Evolutionary conservation across 2,329 filamentous ascomycete genomes (phyloP), one percentile per base, ranked within the genome.

Genomic region (Cercospora brassicicola): DNA sequence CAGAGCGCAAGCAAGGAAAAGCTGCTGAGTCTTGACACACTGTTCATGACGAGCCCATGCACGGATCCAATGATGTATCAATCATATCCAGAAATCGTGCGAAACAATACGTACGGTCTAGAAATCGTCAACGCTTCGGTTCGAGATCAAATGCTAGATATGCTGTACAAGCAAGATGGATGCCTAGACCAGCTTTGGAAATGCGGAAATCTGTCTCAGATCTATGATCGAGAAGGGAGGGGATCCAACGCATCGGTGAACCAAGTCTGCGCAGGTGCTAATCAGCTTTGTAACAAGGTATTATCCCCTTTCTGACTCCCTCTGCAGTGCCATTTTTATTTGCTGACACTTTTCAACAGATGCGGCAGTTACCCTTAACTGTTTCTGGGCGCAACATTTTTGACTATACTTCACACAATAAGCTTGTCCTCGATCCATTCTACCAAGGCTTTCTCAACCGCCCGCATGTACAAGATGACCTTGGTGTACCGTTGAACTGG

Each of bases 401-500:
- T 74, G 86, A 89, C 67, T 81, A 88, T 23, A 57, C 57, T 7
- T 31, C 33, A 1, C 8, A 30, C 31, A 55, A 65, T 42, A 51
- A 26, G 13, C 84, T 75, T 84, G 82, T 72, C 72, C 81, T 42
- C 18, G 39, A 39, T 23, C 45, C 11, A 5, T 65, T 68, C 56
- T 62, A 33, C 2, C 5, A 42, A n/a, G 85, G 84, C 3, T 89
- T 82, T 75, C 79, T 90, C 33, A 86, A 84, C 71, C 82, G 85
- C 67, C 79, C 82, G 8, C 82, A 84, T 71, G 84, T 89, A 0
- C 86, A 89, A 72, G 74, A 76, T 0, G 85, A 84, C 0, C 80
- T 90, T 0, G 88, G 87, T 2, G 84, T 87, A 11, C 2, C 85
- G 84, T 0, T 89, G 26, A 89, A 90, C 76, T 89, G 82, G 79